Evolutionary conservation across 192 early-diverging fungal genomes (phyloP).

Genomic region (Coemansia sp.): DNA sequence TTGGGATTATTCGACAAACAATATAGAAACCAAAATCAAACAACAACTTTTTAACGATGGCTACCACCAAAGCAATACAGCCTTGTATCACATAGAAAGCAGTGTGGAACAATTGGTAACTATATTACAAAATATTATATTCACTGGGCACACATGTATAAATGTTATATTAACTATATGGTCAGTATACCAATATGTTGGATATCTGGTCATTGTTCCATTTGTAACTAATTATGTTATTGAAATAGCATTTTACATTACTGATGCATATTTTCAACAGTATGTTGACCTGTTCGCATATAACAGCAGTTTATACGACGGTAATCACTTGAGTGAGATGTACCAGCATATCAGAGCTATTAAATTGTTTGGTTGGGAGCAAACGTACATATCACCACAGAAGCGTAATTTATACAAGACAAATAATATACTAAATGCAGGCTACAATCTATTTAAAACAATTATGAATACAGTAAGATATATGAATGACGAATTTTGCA

Average conservation of each 20-base stretch:
- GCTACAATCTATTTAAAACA: conserved; percentile 10
- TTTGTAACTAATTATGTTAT: background rate
- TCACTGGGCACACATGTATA: background rate
- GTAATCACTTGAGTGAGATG: background rate
- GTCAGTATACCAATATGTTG: background rate
- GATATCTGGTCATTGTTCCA: background rate
- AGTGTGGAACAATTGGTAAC: no score
- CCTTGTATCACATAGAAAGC: no score
- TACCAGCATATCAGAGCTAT: conserved; percentile 3
- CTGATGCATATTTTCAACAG: background rate
- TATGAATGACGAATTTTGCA: background rate
- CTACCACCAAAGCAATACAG: no score
- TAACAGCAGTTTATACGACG: background rate
- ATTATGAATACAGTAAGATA: background rate
- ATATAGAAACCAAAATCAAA: no score
- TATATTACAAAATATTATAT: no score
- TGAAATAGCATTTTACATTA: background rate
- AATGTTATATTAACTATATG: background rate
- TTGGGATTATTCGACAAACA: no score
- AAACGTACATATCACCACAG: conserved; percentile 9
- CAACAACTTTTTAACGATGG: no score
- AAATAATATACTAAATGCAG: conserved; percentile 24
- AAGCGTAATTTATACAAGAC: no score
- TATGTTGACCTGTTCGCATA: background rate
- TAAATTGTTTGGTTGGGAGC: conserved; percentile 46